Base-by-base conservation (phyloP, 805 yeast genomes). In the Lachancea lanzarotensis region DNA sequence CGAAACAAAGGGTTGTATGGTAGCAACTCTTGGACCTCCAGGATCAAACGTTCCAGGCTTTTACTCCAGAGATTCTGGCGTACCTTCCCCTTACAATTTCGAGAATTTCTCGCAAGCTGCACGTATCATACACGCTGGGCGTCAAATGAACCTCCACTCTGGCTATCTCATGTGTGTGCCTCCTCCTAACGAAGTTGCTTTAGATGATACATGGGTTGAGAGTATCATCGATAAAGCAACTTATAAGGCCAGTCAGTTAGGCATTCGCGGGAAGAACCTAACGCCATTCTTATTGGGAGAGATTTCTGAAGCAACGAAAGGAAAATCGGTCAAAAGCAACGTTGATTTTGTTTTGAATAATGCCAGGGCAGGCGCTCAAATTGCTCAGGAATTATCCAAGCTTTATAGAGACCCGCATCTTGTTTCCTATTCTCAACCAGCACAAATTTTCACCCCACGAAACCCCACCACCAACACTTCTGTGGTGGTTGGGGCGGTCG, bases 1-100 rank as follows among this genome's bases (percentile, higher is more conserved):
- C 43, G 96, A 88, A 62, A 88, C 96, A 0, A 89, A 87, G 63
- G 96, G 96, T 12, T 95, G 88, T 0, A 83, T 82, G 54, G 95
- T 88, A 8, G 76, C 82, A 4, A 88, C 96, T 0, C 66, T 64
- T 47, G 80, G 82, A 12, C 75, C 76, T 6, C 53, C 52, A 11
- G 78, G 78, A 0, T 65, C 75, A 2, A 67, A 71, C 30, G 70
- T 88, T 18, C 96, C 96, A 0, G 96, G 96, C 0, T 88, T 88
- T 54, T 88, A 82, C 62, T 75, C 85, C 18, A 67, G 86, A 37
- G 85, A 83, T 49, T 83, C 95, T 1, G 90, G 91, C 1, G 76
- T 81, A 3, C 52, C 52, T 40, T 82, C 93, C 1, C 95, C 95
- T 0, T 84, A 77, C 58, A 70, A 73, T 19, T 81, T 87, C 52